These are phyloP conservation scores for Kwoniella europaea DNA, from an alignment of 768 basidiomycete species.

Conservation along the genomic window DNA sequence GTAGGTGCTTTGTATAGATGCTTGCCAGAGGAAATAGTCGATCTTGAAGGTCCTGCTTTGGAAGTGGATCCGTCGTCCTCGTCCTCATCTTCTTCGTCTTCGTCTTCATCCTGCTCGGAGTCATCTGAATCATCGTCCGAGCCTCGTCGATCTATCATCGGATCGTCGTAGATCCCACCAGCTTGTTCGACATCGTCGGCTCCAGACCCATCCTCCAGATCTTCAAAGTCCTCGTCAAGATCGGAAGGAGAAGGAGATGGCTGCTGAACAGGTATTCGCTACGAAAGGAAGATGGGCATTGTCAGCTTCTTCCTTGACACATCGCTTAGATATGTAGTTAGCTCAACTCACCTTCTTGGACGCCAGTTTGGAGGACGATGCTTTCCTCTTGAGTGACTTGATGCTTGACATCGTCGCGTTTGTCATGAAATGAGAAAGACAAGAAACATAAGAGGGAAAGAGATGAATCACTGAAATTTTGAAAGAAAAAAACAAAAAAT, in stretches of 20 bases:
- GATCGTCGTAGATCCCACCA: slow-evolving; percentile 22
- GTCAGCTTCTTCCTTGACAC: background rate
- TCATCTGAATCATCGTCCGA: slow-evolving; percentile 16
- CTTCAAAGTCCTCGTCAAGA: slow-evolving; percentile 21
- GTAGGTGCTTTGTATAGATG: slow-evolving; percentile 57
- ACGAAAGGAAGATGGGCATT: background rate
- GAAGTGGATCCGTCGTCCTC: slow-evolving; percentile 23
- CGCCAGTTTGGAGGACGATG: background rate
- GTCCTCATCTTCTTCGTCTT: slow-evolving; percentile 34
- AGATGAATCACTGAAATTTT: slow-evolving; percentile 4
- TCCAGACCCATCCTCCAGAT: slow-evolving; percentile 14
- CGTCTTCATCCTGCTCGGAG: slow-evolving; percentile 27
- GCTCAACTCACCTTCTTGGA: slow-evolving; percentile 29
- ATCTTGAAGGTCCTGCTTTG: slow-evolving; percentile 32
- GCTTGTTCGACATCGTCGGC: slow-evolving; percentile 9
- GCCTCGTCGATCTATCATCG: slow-evolving; percentile 35
- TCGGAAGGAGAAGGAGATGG: slow-evolving; percentile 16
- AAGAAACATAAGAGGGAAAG: slow-evolving; percentile 3
- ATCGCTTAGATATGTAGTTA: background rate
- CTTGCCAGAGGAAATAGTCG: slow-evolving; percentile 34
- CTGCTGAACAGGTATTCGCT: slow-evolving; percentile 2
- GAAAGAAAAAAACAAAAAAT: slow-evolving; percentile 2
- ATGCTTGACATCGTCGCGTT: slow-evolving; percentile 16
- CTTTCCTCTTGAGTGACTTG: slow-evolving; percentile 32
- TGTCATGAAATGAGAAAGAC: background rate